Base-by-base conservation (phyloP, 2,329 filamentous ascomycete genomes). In the Emericellopsis atlantica region DNA sequence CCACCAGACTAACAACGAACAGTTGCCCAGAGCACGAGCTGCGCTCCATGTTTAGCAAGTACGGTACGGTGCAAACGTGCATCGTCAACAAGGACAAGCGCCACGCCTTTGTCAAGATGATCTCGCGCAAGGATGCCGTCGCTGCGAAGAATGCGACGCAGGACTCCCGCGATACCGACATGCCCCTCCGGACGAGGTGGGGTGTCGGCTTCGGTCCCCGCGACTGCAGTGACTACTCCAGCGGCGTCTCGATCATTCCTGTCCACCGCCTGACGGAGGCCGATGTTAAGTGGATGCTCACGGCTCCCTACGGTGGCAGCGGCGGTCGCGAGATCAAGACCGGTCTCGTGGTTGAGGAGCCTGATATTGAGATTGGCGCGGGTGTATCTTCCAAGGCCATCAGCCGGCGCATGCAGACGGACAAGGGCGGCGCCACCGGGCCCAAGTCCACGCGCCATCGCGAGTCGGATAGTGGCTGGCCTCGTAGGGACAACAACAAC, bases 21-120 rank as follows among this genome's bases (percentile, higher is more conserved):
- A 84, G 80, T 32, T 81, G 77, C 44, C 80, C 84, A 6, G 90
- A 98, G 61, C 68, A 73, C 43, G 88, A 96, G 57, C 72, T 98
- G 40, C 80, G 88, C 40, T 67, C 66, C 39, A 79, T 94, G 36
- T 98, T 98, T 60, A 71, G 69, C 53, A 79, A 79, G 36, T 95
- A 81, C 55, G 92, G 92, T 44, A 70, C 80, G 40, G 92, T 98
- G 4, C 92, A 98, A 61, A 95, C 90, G 2, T 96, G 90, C 62
- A 98, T 98, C 49, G 89, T 95, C 49, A 96, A 98, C 65, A 84
- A 87, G 54, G 92, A 98, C 55, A 98, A 96, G 66, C 84, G 92
- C 15, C 92, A 98, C 61, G 92, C 92, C 6, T 98, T 98, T 58
- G 90, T 98, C 54, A 98, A 98, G 66, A 98, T 98, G 92, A 76